Evolutionary conservation across 495 filamentous ascomycete genomes (phyloP).

Genomic region (Penicillium argentinense): DNA sequence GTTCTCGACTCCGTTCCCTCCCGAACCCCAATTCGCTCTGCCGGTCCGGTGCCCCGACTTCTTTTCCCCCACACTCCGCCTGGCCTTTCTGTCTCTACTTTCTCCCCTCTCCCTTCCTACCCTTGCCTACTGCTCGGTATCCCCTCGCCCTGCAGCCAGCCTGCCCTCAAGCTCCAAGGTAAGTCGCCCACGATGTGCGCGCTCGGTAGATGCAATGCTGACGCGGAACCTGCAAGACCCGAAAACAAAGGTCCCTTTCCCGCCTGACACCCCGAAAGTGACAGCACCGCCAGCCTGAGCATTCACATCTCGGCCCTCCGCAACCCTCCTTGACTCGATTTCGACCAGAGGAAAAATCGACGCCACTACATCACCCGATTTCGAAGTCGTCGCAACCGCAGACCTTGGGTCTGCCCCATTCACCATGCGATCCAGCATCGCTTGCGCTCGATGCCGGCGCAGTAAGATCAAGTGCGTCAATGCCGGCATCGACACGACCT

Average conservation of each 20-base stretch:
- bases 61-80: slow-evolving; percentile 45
- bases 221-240: background rate
- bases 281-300: background rate
- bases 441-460: slow-evolving; percentile 73
- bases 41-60: slow-evolving; percentile 40
- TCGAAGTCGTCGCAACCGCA: background rate
- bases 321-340: background rate
- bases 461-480: slow-evolving; percentile 88
- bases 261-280: background rate
- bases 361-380: no score
- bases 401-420: slow-evolving; percentile 21
- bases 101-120: slow-evolving; percentile 1
- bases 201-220: slow-evolving; percentile 18
- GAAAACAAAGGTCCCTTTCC: background rate
- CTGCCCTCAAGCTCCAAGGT: no score
- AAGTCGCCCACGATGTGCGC: no score
- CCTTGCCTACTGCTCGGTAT: background rate
- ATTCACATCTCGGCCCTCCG: no score
- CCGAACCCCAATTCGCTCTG: slow-evolving; percentile 19
- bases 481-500: slow-evolving; percentile 68
- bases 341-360: no score
- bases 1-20: slow-evolving; percentile 26
- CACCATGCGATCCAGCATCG: slow-evolving; percentile 74
- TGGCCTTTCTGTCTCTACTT: slow-evolving; percentile 14
- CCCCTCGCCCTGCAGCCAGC: background rate